Percentiles rank a stretch among this genome's conserved stretches.
Evolutionary conservation across 176 grass and related monocot species (phyloP).

Genomic region (Luzula sylvatica): DNA sequence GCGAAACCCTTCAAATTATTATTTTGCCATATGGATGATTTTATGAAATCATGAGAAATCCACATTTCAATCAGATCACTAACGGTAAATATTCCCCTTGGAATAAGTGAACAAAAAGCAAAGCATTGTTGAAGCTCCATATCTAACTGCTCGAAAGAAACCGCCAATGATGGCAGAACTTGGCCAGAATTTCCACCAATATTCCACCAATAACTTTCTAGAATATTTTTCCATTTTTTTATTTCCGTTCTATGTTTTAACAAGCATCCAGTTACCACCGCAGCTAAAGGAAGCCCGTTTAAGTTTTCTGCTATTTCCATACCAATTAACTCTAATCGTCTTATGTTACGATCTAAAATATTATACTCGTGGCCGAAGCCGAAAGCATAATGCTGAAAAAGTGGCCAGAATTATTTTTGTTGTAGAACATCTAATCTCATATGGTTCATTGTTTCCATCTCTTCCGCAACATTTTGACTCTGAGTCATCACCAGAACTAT

Average conservation of each 20-base stretch:
- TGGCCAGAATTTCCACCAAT: slow-evolving; percentile 5
- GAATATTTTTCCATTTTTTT: slow-evolving; percentile 18
- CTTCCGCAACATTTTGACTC: not conserved
- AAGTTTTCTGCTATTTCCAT: slow-evolving; percentile 22
- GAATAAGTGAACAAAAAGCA: slow-evolving; percentile 36
- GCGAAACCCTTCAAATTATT: not conserved
- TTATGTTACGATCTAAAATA: not conserved
- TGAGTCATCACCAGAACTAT: too few relatives aligned
- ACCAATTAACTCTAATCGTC: slow-evolving; percentile 12
- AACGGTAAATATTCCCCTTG: slow-evolving; percentile 23
- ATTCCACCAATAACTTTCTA: slow-evolving; percentile 31
- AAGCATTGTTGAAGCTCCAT: slow-evolving; percentile 31
- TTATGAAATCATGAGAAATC: slow-evolving; percentile 31
- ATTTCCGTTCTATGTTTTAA: slow-evolving; percentile 7
- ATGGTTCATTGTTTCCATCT: not conserved
- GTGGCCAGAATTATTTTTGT: not conserved
- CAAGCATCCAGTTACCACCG: slow-evolving; percentile 16
- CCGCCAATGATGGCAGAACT: slow-evolving; percentile 24
- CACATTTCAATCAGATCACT: slow-evolving; percentile 42
- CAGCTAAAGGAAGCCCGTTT: slow-evolving; percentile 24
- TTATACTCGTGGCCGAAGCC: not conserved
- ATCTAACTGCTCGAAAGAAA: slow-evolving; percentile 24
- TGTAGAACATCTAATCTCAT: slow-evolving; percentile 16
- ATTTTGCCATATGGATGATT: not conserved
- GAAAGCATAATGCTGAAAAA: slow-evolving; percentile 34